Base-by-base conservation (phyloP, 1,284 basidiomycete genomes). In the Papiliotrema terrestris region DNA sequence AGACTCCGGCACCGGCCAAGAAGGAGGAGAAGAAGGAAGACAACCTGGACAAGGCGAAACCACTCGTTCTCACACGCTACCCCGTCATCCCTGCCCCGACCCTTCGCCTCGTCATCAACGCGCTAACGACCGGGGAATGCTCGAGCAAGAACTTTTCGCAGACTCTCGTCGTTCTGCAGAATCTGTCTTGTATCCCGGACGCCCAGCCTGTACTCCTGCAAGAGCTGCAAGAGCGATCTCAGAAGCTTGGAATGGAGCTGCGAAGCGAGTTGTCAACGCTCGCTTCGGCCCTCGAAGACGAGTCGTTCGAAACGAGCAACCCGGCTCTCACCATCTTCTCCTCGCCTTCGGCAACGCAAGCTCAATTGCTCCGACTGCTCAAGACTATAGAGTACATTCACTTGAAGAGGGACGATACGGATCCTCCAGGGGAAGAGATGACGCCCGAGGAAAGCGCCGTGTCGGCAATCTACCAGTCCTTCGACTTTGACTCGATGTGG, bases 341-440 rank as follows among this genome's bases (percentile, higher is more conserved):
- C 1, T 86, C 91, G 0, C 87, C 92, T 0, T 91, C 91, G 2
- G 93, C 93, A 0, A 84, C 86, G 46, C 93, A 98, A 78, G 91
- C 94, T 25, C 95, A 95, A 76, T 82, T 98, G 1, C 80, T 98
- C 3, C 83, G 93, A 23, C 86, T 97, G 8, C 80, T 98, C 59
- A 98, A 97, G 79, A 95, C 92, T 9, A 89, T 97, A 67, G 93
- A 97, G 72, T 94, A 92, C 74, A 91, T 96, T 84, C 91, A 91
- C 76, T 86, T 88, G 1, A 83, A 86, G 22, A 75, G 73, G 54
- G 62, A 60, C 19, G 72, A 66, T 42, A 56, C 62, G 3, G 61
- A 68, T 22, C 59, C 62, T 17, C 55, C 60, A 25, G 53, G 60
- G 15, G 57, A 62, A 14, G 58, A 65, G 74, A 57, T 69, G 32